These are phyloP conservation scores for Verticillium alfalfae DNA, from an alignment of 2,329 filamentous ascomycete genomes.

Conservation along the genomic window DNA sequence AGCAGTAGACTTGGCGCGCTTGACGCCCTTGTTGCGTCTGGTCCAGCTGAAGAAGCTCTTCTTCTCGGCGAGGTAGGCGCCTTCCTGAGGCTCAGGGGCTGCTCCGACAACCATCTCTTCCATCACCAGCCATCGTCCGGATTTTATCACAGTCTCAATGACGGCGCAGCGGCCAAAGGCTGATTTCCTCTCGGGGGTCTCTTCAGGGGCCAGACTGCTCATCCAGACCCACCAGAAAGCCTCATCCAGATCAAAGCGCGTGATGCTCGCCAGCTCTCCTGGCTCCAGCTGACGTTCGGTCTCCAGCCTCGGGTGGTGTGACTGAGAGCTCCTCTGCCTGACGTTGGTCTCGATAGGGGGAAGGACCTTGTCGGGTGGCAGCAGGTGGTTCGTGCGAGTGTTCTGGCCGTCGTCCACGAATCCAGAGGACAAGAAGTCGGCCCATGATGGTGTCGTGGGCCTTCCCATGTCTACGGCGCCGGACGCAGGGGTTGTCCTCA, in stretches of 20 bases:
- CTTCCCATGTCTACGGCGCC: constrained; percentile 63
- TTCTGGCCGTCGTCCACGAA: constrained; percentile 74
- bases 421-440: constrained; percentile 91
- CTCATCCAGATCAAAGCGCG: constrained; percentile 79
- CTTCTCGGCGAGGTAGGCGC: constrained; percentile 91
- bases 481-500: constrained; percentile 64
- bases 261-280: constrained; percentile 91
- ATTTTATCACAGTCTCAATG: constrained; percentile 77
- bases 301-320: constrained; percentile 69
- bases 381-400: constrained; percentile 60
- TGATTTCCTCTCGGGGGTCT: constrained; percentile 78
- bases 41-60: constrained; percentile 91
- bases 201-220: constrained; percentile 87
- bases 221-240: constrained; percentile 99
- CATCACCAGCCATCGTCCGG: constrained; percentile 86
- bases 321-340: constrained; percentile 81
- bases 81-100: constrained; percentile 74
- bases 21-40: constrained; percentile 55
- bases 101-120: constrained; percentile 96
- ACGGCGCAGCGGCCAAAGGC: constrained; percentile 92
- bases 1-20: constrained; percentile 62
- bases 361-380: constrained; percentile 88
- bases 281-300: constrained; percentile 69
- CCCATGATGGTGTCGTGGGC: constrained; percentile 96
- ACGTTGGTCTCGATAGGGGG: constrained; percentile 72